phyloP scores from a whole-genome alignment of 1,284 basidiomycete genomes.

The Cryptococcus wingfieldii region DNA sequence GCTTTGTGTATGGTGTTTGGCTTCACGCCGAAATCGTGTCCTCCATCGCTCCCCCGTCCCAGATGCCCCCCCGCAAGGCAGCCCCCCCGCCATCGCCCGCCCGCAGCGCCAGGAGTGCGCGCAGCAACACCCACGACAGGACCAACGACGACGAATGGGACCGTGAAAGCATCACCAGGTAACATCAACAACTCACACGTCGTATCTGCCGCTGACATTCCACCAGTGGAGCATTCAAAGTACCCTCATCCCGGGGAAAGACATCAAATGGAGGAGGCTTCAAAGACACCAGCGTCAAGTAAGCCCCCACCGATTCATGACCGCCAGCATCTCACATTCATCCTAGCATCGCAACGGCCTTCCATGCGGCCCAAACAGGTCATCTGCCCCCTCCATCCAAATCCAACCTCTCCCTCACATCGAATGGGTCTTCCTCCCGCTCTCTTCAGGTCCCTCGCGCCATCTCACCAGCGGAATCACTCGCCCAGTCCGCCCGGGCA shows the following conservation, averaged over 20 bases:
- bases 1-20: too few relatives aligned
- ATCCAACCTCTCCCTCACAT: conserved; percentile 10
- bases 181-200: conserved; percentile 3
- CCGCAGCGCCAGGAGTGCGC: conserved; percentile 22
- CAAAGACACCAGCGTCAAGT: conserved; percentile 43
- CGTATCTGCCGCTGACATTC: neutral
- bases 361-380: conserved; percentile 32
- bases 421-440: neutral
- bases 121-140: conserved; percentile 8
- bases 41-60: too few relatives aligned
- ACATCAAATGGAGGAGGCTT: conserved; percentile 16
- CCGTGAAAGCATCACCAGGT: conserved; percentile 26
- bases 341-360: conserved; percentile 32
- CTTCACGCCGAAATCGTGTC: too few relatives aligned
- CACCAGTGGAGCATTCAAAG: conserved; percentile 19
- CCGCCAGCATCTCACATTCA: neutral
- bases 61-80: conserved; percentile 18
- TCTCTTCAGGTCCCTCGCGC: neutral
- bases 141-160: conserved; percentile 29
- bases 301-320: conserved; percentile 4
- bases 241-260: conserved; percentile 14
- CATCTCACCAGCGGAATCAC: conserved; percentile 19
- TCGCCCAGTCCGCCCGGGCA: conserved; percentile 28
- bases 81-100: conserved; percentile 25
- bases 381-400: neutral